Base-by-base conservation (phyloP, 164 flowering plant species). In the Aristolochia californica region DNA sequence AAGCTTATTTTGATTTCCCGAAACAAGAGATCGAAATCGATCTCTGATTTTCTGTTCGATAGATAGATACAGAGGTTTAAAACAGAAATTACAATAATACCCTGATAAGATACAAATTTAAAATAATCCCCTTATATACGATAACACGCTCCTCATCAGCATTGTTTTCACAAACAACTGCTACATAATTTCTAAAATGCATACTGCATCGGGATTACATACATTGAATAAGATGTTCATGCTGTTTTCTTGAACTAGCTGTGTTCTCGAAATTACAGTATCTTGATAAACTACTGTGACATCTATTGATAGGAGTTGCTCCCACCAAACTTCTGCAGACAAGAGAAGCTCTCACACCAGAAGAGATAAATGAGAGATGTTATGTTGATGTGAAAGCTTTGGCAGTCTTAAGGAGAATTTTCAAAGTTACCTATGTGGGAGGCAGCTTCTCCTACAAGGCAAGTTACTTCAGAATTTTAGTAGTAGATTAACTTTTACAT, bases 381-480 rank as follows among this genome's bases (percentile, higher is more conserved):
- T 81, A 83, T 70, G 93, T 85, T 63, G 93, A 85, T 63, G 54
- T 61, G 38, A 75, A 72, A 45, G 68, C 79, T 81, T 81, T 65
- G 83, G 81, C 58, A 81, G 82, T 66, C 66, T 85, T 74, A 74
- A 62, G 67, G 80, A 83, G 24, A 85, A 85, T 83, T 58, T 77
- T 63, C 25, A 85, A 85, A 76, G 93, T 83, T 38, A 11, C 53
- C 53, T 83, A 83, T 60, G 88, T 81, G 66, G 88, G 88, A 27
- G 69, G 26, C 61, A 76, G 80, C 66, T 83, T 85, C 66, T 75
- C 87, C 24, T 85, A 81, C 77, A 85, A 85, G 88, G 93, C 81
- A 70, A 62, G 10, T 34, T 4, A 3, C 1, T 34, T 34, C 10
- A 23, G 15, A 22, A n/a, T 23, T 50, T 22, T 15, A 22, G 28